Percentiles rank a stretch among this genome's conserved stretches.
Evolutionary conservation across 805 yeast genomes (phyloP).

Genomic region (Saturnispora quitensis): DNA sequence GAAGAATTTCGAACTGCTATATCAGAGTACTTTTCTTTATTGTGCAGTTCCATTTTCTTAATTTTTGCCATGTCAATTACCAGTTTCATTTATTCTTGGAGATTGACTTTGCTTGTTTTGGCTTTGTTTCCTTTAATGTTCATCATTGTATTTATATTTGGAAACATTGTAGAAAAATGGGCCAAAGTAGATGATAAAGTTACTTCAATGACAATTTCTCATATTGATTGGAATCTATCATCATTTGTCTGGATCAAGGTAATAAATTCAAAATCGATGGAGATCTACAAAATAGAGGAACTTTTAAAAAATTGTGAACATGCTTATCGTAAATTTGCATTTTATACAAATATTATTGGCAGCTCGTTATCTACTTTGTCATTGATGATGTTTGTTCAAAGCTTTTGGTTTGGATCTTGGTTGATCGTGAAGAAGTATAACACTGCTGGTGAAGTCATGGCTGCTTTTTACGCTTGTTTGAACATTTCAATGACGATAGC

Average conservation of each 20-base stretch:
- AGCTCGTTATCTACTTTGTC: conserved; percentile 49
- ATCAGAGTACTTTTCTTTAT: conserved; percentile 55
- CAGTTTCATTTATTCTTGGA: conserved; percentile 77
- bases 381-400: conserved; percentile 76
- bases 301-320: conserved; percentile 25
- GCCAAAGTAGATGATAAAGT: conserved; percentile 48
- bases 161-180: conserved; percentile 40
- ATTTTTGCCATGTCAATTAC: conserved; percentile 47
- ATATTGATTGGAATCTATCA: conserved; percentile 61
- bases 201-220: conserved; percentile 47
- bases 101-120: conserved; percentile 68
- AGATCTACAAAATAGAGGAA: conserved; percentile 34
- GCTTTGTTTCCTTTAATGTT: conserved; percentile 65
- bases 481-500: conserved; percentile 56
- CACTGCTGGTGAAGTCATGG: conserved; percentile 55
- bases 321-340: conserved; percentile 36
- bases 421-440: conserved; percentile 46
- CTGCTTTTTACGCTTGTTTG: conserved; percentile 78
- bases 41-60: conserved; percentile 45
- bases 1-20: conserved; percentile 64
- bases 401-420: conserved; percentile 82
- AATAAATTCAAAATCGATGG: conserved; percentile 47
- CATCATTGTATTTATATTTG: conserved; percentile 38
- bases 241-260: conserved; percentile 53
- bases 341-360: conserved; percentile 45